Base-by-base conservation (phyloP, 2,329 filamentous ascomycete species). In the Clonostachys byssicola region DNA sequence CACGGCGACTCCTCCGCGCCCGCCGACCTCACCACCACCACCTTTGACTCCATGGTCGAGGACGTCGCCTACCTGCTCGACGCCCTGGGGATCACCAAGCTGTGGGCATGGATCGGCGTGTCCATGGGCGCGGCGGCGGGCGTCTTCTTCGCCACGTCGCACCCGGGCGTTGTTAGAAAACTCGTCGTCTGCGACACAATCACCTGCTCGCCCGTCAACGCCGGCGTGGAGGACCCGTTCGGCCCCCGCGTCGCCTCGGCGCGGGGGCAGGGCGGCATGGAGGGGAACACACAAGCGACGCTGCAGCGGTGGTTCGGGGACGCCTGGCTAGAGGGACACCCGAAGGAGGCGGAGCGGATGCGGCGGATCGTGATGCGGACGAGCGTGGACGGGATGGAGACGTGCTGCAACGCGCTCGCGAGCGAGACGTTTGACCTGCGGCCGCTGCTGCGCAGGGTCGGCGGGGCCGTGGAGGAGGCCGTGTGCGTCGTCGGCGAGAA, bases 91-190 rank as follows among this genome's bases (percentile, higher is more conserved):
- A 59, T 71, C 34, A 42, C 49, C 6, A 58, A 52, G 17, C 48
- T 71, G 6, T 57, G 68, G 46, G 62, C 64, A 4, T 74, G 70
- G 71, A 57, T 74, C 8, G 71, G 71, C 3, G 68, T 73, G 1
- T 73, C 70, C 12, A 72, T 74, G 67, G 71, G 72, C 18, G 72
- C 66, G 8, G 61, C 67, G 1, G 65, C 60, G 1, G 66, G 66
- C 17, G 54, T 73, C 43, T 62, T 62, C 47, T 74, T 73, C 51
- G 60, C 60, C 2, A 58, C 60, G 5, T 61, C 57, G 46, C 66
- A 70, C 48, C 69, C 69, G 5, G 61, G 61, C 34, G 43, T 70
- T 5, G 58, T 73, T 10, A 46, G 59, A 44, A 66, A 63, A 41
- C 60, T 74, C 7, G 57, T 67, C 23, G 56, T 70, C 33, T 71